Conservation (phyloP, 73 alveolate genomes). For the Paramecium sexaurelia region DNA sequence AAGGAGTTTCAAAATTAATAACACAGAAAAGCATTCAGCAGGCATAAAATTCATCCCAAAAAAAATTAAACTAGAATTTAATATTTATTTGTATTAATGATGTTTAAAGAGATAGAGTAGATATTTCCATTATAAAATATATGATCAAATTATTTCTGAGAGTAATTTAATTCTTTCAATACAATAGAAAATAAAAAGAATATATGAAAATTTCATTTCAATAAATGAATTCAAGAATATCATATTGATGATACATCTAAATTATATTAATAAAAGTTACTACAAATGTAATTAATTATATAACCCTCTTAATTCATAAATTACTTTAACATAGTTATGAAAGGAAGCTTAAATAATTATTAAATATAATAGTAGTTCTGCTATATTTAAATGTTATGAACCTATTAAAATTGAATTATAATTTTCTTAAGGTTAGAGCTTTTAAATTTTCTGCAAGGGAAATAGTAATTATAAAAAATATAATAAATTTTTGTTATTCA, state of each 20-base stretch:
- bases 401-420: constrained; percentile 24
- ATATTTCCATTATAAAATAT: constrained; percentile 40
- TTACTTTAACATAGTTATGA: not conserved
- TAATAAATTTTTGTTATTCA: not conserved
- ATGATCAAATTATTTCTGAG: not conserved
- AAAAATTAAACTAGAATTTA: constrained; percentile 59
- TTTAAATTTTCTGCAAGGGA: constrained; percentile 1
- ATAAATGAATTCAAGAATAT: not conserved
- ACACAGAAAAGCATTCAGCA: constrained; percentile 45
- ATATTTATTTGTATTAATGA: not conserved
- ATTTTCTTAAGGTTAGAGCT: constrained; percentile 30
- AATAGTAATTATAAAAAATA: not conserved
- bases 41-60: constrained; percentile 72
- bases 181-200: constrained; percentile 11
- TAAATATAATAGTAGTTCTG: constrained; percentile 10
- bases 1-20: not conserved
- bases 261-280: not conserved
- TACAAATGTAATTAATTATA: not conserved
- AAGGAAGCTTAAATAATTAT: constrained; percentile 12
- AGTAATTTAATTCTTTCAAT: not conserved
- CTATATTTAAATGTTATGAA: not conserved
- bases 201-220: not conserved
- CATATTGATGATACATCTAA: not conserved
- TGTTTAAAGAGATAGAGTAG: not conserved
- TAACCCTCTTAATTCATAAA: not conserved